Base-by-base conservation (phyloP, 129 eudicot species). In the Tagetes erecta region DNA sequence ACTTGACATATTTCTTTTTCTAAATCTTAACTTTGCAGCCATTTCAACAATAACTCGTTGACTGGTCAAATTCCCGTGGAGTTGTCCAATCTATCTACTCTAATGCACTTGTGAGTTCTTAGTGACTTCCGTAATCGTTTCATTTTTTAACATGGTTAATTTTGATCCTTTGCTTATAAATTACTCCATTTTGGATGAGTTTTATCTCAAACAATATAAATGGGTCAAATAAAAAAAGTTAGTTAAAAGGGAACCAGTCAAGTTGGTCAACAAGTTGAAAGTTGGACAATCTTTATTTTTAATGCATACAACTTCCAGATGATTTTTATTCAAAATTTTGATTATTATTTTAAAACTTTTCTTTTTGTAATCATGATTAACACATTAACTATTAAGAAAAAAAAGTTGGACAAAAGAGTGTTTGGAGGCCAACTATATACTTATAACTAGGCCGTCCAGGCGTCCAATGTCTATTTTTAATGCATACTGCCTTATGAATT, bases 31-130 rank as follows among this genome's bases (percentile, higher is more conserved):
- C 37, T 74, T 68, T 80, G 88, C 93, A 92, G 97, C 76, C 97
- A 92, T 81, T 80, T 92, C 83, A 92, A 92, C 80, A 84, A 89
- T 78, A 92, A 92, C 76, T 87, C 88, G 72, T 70, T 92, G 75
- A 92, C 90, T 41, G 97, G 97, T 75, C 96, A 84, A 72, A 79
- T 92, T 72, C 97, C 97, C 40, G 44, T 73, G 52, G 96, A 85
- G 70, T 80, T 92, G 68, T 76, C 88, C 14, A 83, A 73, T 44
- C 68, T 89, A 46, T 71, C 91, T 40, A 80, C 65, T 75, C 76
- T 92, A 53, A 35, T 80, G 73, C 97, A 92, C 79, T 70, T 92
- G 97, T 92, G 64, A 89, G 96, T 81, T 49, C 57, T 75, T 74
- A 36, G 12, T 20, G 12, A 36, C 59, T 62, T 45, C 4, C 47